Percentiles rank a stretch among this genome's conserved stretches.
phyloP scores from a whole-genome alignment of 2,329 filamentous ascomycete species.

The Myriangium duriaei region DNA sequence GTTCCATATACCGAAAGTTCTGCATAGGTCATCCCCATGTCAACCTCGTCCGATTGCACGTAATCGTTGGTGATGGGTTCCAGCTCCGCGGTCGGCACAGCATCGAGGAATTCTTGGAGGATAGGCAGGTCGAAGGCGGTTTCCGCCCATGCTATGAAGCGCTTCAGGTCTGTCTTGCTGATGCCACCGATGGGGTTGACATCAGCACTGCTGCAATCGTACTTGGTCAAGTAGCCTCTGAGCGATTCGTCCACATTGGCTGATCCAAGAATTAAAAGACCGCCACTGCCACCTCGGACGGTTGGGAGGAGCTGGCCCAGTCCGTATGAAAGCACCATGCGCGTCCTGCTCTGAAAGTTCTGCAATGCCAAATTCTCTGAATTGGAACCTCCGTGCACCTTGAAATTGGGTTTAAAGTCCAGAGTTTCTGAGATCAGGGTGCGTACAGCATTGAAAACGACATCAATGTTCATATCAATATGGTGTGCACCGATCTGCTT shows the following conservation, averaged over 20 bases:
- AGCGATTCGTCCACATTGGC: conserved; percentile 53
- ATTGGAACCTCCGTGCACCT: conserved; percentile 47
- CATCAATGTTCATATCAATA: conserved; percentile 61
- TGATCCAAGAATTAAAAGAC: conserved; percentile 52
- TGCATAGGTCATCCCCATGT: conserved; percentile 42
- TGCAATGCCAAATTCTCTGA: conserved; percentile 55
- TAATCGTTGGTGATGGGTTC: conserved; percentile 54
- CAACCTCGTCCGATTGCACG: conserved; percentile 44
- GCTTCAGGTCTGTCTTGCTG: conserved; percentile 56
- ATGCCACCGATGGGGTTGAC: conserved; percentile 53
- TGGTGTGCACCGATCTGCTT: conserved; percentile 58
- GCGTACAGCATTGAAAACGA: conserved; percentile 47
- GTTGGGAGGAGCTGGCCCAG: conserved; percentile 52
- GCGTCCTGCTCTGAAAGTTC: conserved; percentile 52
- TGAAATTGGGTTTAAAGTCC: conserved; percentile 49
- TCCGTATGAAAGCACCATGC: conserved; percentile 55
- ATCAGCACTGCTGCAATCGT: conserved; percentile 45
- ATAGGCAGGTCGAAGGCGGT: conserved; percentile 50
- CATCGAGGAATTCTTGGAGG: conserved; percentile 52
- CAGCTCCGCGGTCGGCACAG: conserved; percentile 36
- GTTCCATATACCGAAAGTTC: conserved; percentile 42
- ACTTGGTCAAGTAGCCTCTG: conserved; percentile 56
- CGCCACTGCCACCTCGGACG: conserved; percentile 45
- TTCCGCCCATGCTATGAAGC: conserved; percentile 55
- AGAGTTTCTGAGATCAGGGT: conserved; percentile 47